phyloP scores from a whole-genome alignment of 768 basidiomycete species.

The Tylopilus balloui region DNA sequence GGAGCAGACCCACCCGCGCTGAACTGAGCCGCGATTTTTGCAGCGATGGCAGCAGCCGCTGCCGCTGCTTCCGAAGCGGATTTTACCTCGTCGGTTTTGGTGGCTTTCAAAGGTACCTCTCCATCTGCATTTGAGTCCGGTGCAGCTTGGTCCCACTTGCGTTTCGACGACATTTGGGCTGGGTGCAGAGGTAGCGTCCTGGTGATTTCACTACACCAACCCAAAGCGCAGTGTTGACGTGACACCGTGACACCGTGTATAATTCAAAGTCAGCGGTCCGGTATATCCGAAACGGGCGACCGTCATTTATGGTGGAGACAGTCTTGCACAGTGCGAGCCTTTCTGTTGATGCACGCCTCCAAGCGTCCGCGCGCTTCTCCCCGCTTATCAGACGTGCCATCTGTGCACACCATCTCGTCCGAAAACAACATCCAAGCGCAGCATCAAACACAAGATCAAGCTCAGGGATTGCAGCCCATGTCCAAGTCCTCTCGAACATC shows the following conservation, averaged over 20 bases:
- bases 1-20: constrained; percentile 39
- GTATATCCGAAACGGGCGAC: constrained; percentile 1
- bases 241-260: constrained; percentile 16
- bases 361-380: constrained; percentile 32
- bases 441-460: constrained; percentile 5
- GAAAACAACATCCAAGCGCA: background rate
- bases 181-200: background rate
- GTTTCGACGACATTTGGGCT: constrained; percentile 58
- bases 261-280: constrained; percentile 21
- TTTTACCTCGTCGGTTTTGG: constrained; percentile 47
- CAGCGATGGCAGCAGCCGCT: constrained; percentile 82
- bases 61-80: constrained; percentile 58
- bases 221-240: background rate
- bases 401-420: constrained; percentile 30
- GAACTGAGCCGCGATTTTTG: constrained; percentile 91
- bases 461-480: constrained; percentile 26
- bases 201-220: background rate
- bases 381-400: constrained; percentile 31
- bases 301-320: background rate
- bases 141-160: constrained; percentile 76
- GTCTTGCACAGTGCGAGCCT: background rate
- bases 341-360: constrained; percentile 20
- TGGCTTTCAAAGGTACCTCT: constrained; percentile 40
- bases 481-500: constrained; percentile 32
- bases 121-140: constrained; percentile 42